Conservation (phyloP, 1,284 basidiomycete genomes). For the Trametes hirsuta region DNA sequence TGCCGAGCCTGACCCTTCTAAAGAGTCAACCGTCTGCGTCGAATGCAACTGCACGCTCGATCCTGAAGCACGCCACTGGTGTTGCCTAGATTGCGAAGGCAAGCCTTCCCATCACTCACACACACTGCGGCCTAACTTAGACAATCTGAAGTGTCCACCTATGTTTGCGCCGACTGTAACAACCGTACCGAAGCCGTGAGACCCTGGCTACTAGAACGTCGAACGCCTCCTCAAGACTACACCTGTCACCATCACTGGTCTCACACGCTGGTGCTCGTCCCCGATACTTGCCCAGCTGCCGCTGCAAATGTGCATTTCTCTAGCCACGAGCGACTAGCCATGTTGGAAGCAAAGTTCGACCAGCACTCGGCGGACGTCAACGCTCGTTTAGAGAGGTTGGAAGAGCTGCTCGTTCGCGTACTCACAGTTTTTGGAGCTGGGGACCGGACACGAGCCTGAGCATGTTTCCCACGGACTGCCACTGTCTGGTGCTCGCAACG, state of each 20-base stretch:
- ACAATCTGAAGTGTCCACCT: neutral
- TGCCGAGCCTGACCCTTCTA: no score
- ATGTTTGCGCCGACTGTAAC: conserved; percentile 8
- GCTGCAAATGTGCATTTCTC: neutral
- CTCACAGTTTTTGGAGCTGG: no score
- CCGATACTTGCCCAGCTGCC: neutral
- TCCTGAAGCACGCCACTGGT: neutral
- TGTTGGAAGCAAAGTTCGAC: neutral
- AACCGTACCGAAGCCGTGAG: conserved; percentile 1
- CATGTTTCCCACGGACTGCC: no score
- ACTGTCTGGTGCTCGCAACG: no score
- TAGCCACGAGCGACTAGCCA: neutral
- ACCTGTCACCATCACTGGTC: conserved; percentile 4
- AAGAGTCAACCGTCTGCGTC: neutral
- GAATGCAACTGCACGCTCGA: neutral
- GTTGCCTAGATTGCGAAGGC: neutral
- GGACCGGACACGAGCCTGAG: no score
- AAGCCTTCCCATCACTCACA: neutral
- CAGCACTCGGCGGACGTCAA: neutral
- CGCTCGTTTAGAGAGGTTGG: neutral
- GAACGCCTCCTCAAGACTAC: neutral
- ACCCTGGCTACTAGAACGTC: neutral
- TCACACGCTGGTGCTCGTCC: conserved; percentile 3
- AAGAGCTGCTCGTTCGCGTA: neutral
- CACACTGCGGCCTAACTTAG: neutral